Evolutionary conservation across 2,329 filamentous ascomycete genomes (phyloP).

Genomic region (Calycina marina): DNA sequence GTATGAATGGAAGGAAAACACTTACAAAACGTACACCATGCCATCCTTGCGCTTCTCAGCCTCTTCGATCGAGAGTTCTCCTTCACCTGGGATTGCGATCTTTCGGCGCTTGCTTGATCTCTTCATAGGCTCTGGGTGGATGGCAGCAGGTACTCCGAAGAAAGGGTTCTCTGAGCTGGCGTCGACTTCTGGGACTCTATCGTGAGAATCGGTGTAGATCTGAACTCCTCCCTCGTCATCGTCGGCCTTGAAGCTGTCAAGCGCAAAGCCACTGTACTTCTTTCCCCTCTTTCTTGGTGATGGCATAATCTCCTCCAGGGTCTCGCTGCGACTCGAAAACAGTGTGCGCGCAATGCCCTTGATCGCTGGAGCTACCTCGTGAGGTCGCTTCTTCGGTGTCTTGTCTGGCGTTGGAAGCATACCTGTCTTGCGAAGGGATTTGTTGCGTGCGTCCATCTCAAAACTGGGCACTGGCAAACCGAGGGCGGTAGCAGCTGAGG

Average conservation of each 20-base stretch:
- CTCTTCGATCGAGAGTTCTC: slow-evolving; percentile 26
- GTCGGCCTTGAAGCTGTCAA: slow-evolving; percentile 44
- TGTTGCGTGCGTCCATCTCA: slow-evolving; percentile 9
- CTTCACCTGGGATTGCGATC: slow-evolving; percentile 38
- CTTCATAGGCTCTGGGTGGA: slow-evolving; percentile 28
- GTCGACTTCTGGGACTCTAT: slow-evolving; percentile 57
- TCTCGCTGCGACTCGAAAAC: slow-evolving; percentile 31
- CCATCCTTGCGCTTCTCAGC: slow-evolving; percentile 60
- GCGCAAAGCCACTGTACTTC: slow-evolving; percentile 38
- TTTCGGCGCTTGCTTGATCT: slow-evolving; percentile 40
- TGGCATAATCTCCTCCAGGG: slow-evolving; percentile 41
- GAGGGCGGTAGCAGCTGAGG: slow-evolving; percentile 25
- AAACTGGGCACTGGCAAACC: slow-evolving; percentile 13
- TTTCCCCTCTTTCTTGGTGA: slow-evolving; percentile 47
- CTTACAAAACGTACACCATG: slow-evolving; percentile 65
- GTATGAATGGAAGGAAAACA: slow-evolving; percentile 20
- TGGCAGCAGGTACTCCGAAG: slow-evolving; percentile 30
- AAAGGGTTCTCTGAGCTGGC: slow-evolving; percentile 59
- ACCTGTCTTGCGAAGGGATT: slow-evolving; percentile 21
- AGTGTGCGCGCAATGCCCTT: slow-evolving; percentile 43
- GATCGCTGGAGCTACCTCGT: slow-evolving; percentile 34
- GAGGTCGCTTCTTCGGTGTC: slow-evolving; percentile 47
- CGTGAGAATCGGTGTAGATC: slow-evolving; percentile 69
- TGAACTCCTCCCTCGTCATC: slow-evolving; percentile 42
- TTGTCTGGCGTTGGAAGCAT: slow-evolving; percentile 70